Evolutionary conservation across 345 rosid genomes (phyloP).

Genomic region (Acer campestre): DNA sequence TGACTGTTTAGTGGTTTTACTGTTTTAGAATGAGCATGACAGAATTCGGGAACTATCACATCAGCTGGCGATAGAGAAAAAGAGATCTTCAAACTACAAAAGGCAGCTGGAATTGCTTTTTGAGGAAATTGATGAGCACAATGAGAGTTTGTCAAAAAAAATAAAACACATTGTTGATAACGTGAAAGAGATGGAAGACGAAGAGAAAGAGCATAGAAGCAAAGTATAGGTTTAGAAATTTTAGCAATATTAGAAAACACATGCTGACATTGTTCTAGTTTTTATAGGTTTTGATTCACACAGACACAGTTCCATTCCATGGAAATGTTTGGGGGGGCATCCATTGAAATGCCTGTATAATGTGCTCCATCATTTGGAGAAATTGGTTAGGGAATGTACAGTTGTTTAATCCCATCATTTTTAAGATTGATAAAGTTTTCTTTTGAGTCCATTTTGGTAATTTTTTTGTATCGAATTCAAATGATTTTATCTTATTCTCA

Average conservation of each 20-base stretch:
- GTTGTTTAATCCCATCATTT: neutral
- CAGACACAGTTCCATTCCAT: neutral
- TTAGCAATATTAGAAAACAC: conserved; percentile 10
- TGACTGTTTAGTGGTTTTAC: neutral
- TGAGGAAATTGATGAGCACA: conserved; percentile 91
- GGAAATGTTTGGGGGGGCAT: conserved; percentile 18
- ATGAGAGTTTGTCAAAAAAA: conserved; percentile 76
- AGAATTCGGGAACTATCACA: conserved; percentile 90
- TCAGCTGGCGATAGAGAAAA: conserved; percentile 90
- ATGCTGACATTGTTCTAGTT: conserved; percentile 12
- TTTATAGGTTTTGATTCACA: conserved; percentile 1
- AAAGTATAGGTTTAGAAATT: conserved; percentile 40
- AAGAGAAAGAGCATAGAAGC: conserved; percentile 56
- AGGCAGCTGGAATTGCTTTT: conserved; percentile 89
- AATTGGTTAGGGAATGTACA: conserved; percentile 27
- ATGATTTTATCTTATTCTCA: neutral
- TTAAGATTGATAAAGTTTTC: neutral
- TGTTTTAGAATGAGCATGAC: conserved; percentile 82
- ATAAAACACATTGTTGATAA: conserved; percentile 78
- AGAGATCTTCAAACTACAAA: conserved; percentile 85
- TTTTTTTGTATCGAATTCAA: neutral
- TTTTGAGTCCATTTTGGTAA: neutral
- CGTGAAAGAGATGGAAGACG: conserved; percentile 77
- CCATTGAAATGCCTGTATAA: conserved; percentile 14
- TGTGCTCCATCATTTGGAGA: conserved; percentile 12